phyloP scores from a whole-genome alignment of 169 alveolate genomes.

The Plasmodium gallinaceum region DNA sequence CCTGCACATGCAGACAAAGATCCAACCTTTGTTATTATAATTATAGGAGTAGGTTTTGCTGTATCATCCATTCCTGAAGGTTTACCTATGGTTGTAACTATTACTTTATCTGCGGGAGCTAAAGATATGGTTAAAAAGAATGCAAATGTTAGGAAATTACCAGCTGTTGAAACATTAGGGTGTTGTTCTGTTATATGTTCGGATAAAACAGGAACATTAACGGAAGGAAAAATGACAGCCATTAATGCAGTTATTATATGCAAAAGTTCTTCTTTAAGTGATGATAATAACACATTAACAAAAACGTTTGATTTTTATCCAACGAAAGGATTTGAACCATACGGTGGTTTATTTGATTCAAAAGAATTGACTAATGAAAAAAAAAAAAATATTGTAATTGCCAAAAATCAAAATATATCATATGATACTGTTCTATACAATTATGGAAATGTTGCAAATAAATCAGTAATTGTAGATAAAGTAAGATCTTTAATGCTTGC shows the following conservation, averaged over 20 bases:
- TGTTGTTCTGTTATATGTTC: slow-evolving; percentile 98
- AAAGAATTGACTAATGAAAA: slow-evolving; percentile 80
- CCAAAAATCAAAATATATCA: slow-evolving; percentile 35
- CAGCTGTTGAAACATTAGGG: slow-evolving; percentile 98
- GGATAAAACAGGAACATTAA: slow-evolving; percentile 99
- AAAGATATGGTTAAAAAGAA: slow-evolving; percentile 96
- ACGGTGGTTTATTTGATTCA: slow-evolving; percentile 89
- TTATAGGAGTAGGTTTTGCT: slow-evolving; percentile 98
- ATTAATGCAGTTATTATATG: slow-evolving; percentile 46
- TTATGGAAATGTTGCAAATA: slow-evolving; percentile 45
- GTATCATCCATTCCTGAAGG: slow-evolving; percentile 99
- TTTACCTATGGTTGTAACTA: slow-evolving; percentile 99
- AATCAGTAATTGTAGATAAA: slow-evolving; percentile 73
- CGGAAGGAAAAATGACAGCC: slow-evolving; percentile 97
- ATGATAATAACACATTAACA: slow-evolving; percentile 76
- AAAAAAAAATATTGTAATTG: slow-evolving; percentile 58
- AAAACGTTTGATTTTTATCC: slow-evolving; percentile 87
- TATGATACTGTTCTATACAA: slow-evolving; percentile 38
- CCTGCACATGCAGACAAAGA: slow-evolving; percentile 93
- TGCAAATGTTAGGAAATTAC: slow-evolving; percentile 97
- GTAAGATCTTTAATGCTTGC: slow-evolving; percentile 87
- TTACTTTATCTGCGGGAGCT: slow-evolving; percentile 97
- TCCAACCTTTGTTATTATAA: slow-evolving; percentile 34
- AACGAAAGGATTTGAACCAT: slow-evolving; percentile 92
- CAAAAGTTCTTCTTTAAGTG: slow-evolving; percentile 77